Percentiles rank a stretch among this genome's conserved stretches.
Conservation (phyloP, 1,284 basidiomycete species). For the Ustilago crameri region DNA sequence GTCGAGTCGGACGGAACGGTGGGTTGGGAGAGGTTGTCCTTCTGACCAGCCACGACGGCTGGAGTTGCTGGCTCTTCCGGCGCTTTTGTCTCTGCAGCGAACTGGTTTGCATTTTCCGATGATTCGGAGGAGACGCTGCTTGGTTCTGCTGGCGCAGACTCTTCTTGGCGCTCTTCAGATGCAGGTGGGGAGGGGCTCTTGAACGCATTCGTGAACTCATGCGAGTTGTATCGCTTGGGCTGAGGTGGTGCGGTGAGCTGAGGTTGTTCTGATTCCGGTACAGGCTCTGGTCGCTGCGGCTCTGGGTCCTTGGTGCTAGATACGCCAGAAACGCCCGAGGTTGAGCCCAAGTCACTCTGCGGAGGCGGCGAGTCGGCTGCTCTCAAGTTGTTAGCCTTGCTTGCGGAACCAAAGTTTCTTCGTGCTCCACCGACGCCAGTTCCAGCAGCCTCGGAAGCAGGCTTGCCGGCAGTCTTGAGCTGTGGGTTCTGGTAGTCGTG, state of each 20-base stretch:
- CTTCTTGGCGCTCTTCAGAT: slow-evolving; percentile 10
- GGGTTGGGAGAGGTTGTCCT: slow-evolving; percentile 38
- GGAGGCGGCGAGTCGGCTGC: slow-evolving; percentile 4
- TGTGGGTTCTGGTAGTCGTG: slow-evolving; percentile 66
- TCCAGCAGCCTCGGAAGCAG: slow-evolving; percentile 57
- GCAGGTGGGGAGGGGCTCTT: slow-evolving; percentile 41
- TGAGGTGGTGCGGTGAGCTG: slow-evolving; percentile 13
- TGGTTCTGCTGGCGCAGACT: slow-evolving; percentile 2
- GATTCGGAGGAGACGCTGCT: neutral
- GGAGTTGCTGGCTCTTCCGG: slow-evolving; percentile 43
- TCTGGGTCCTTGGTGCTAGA: slow-evolving; percentile 3
- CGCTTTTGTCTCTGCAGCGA: slow-evolving; percentile 38
- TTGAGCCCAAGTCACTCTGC: slow-evolving; percentile 5
- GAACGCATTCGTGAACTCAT: slow-evolving; percentile 44
- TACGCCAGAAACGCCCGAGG: slow-evolving; percentile 26
- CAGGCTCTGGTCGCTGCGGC: slow-evolving; percentile 17
- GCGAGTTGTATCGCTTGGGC: slow-evolving; percentile 50
- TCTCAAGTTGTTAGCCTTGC: slow-evolving; percentile 30
- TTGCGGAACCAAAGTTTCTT: slow-evolving; percentile 53
- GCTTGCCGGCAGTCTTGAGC: slow-evolving; percentile 43
- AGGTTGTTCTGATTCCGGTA: slow-evolving; percentile 27
- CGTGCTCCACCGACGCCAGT: slow-evolving; percentile 54
- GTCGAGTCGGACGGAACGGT: slow-evolving; percentile 41
- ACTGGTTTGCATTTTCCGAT: slow-evolving; percentile 37
- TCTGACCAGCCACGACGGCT: slow-evolving; percentile 14